Conservation (phyloP, 164 flowering plant genomes). For the Brasenia schreberi region DNA sequence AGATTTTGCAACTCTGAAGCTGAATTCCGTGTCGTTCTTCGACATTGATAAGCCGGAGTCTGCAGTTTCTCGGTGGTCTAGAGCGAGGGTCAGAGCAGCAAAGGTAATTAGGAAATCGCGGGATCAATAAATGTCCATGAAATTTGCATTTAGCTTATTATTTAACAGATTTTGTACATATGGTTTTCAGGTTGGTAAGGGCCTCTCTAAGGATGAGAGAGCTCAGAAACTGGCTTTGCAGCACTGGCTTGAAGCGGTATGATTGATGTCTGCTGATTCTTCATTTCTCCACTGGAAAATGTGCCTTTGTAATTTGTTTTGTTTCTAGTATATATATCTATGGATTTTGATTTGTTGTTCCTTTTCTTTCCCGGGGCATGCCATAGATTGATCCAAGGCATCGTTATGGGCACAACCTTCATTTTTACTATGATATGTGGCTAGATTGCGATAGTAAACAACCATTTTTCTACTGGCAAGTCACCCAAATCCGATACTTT, state of each 20-base stretch:
- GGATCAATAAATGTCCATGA: neutral
- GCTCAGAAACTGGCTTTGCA: conserved; percentile 88
- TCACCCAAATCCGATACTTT: neutral
- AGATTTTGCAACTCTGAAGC: conserved; percentile 82
- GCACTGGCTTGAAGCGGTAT: conserved; percentile 98
- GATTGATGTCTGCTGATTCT: conserved; percentile 8
- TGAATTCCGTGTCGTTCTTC: conserved; percentile 80
- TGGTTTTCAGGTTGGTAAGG: conserved; percentile 75
- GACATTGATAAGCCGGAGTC: conserved; percentile 64
- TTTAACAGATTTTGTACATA: neutral
- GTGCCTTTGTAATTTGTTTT: neutral
- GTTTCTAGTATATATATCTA: neutral
- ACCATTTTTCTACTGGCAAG: conserved; percentile 95
- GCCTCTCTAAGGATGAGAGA: conserved; percentile 77
- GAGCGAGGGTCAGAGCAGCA: conserved; percentile 86
- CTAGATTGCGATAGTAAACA: conserved; percentile 71
- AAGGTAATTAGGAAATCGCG: conserved; percentile 30
- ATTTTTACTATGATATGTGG: conserved; percentile 73
- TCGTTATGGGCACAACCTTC: conserved; percentile 95
- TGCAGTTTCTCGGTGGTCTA: conserved; percentile 76
- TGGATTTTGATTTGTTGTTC: neutral
- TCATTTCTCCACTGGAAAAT: neutral
- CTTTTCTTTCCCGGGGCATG: conserved; percentile 2
- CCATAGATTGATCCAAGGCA: conserved; percentile 91
- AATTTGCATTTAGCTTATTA: neutral